Percentiles rank a stretch among this genome's conserved stretches.
Evolutionary conservation across 768 basidiomycete species (phyloP).

Genomic region (Tylopilus vinaceipallidus): DNA sequence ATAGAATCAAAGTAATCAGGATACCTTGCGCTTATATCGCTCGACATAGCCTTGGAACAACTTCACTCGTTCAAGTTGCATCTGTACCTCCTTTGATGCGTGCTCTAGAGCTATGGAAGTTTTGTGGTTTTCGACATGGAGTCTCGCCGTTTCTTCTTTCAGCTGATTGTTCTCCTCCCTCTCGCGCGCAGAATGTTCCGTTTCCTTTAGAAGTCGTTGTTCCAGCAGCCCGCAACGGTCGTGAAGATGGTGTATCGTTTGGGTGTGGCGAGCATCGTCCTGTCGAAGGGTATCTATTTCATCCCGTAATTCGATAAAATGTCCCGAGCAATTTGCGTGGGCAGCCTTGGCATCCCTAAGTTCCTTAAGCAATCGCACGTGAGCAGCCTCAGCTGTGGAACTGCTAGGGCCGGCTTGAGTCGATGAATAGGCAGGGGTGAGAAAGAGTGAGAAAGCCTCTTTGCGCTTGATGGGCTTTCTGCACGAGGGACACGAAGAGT

Average conservation of each 20-base stretch:
- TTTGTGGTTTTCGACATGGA: constrained; percentile 27
- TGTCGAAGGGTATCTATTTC: constrained; percentile 14
- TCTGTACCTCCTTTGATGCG: constrained; percentile 14
- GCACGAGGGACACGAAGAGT: constrained; percentile 27
- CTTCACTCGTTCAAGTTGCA: constrained; percentile 20
- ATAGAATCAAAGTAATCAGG: background rate
- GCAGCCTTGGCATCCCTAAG: constrained; percentile 9
- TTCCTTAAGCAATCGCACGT: constrained; percentile 12
- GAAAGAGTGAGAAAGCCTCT: constrained; percentile 28
- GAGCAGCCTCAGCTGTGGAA: constrained; percentile 4
- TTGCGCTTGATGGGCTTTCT: constrained; percentile 28
- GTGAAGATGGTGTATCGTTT: constrained; percentile 15
- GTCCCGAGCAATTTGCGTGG: constrained; percentile 16
- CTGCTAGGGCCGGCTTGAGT: background rate
- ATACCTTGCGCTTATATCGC: constrained; percentile 24
- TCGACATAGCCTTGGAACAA: constrained; percentile 23
- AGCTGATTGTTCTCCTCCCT: constrained; percentile 12
- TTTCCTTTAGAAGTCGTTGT: constrained; percentile 10
- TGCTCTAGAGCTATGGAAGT: constrained; percentile 12
- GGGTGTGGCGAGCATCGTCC: background rate
- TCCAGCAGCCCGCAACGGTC: constrained; percentile 14
- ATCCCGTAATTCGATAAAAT: constrained; percentile 5
- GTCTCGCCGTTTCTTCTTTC: constrained; percentile 21
- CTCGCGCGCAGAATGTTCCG: background rate
- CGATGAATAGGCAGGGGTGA: constrained; percentile 18